Evolutionary conservation across 1,284 basidiomycete species (phyloP).

Genomic region (Marasmius fiardii): DNA sequence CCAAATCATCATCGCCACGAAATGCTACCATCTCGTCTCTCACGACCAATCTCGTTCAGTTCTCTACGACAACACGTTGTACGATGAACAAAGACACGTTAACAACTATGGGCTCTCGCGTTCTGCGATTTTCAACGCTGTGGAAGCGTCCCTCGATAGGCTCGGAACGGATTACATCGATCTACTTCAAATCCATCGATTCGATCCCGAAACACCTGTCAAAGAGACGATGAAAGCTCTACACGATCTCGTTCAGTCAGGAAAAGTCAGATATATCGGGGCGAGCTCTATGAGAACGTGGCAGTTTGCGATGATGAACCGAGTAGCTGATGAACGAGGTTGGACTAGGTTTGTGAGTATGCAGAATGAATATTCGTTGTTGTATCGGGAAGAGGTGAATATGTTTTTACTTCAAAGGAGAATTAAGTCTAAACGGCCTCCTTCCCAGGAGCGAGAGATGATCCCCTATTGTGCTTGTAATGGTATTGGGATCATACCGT

Average conservation of each 20-base stretch:
- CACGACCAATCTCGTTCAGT: not conserved
- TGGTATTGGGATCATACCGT: slow-evolving; percentile 24
- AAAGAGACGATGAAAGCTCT: slow-evolving; percentile 46
- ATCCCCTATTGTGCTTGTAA: slow-evolving; percentile 17
- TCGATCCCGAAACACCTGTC: slow-evolving; percentile 29
- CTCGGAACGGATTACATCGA: slow-evolving; percentile 44
- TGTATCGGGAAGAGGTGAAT: slow-evolving; percentile 37
- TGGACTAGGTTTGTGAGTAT: slow-evolving; percentile 36
- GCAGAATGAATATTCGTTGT: slow-evolving; percentile 33
- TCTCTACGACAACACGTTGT: slow-evolving; percentile 2
- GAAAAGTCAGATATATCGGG: slow-evolving; percentile 44
- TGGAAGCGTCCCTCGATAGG: slow-evolving; percentile 39
- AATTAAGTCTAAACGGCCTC: not conserved
- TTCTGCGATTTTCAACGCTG: slow-evolving; percentile 40
- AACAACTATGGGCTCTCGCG: slow-evolving; percentile 44
- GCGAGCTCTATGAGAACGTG: slow-evolving; percentile 40
- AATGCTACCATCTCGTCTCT: slow-evolving; percentile 25
- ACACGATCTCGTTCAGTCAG: slow-evolving; percentile 38
- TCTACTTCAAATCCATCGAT: slow-evolving; percentile 42
- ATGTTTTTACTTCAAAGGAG: not conserved
- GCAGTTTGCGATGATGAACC: slow-evolving; percentile 40
- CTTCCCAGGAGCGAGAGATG: slow-evolving; percentile 11
- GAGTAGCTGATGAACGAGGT: slow-evolving; percentile 26
- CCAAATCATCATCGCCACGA: slow-evolving; percentile 44
- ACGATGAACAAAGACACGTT: slow-evolving; percentile 29